Evolutionary conservation across 2,329 filamentous ascomycete species (phyloP), one percentile per base, ranked within the genome.

Genomic region (Aspergillus puulaauensis): DNA sequence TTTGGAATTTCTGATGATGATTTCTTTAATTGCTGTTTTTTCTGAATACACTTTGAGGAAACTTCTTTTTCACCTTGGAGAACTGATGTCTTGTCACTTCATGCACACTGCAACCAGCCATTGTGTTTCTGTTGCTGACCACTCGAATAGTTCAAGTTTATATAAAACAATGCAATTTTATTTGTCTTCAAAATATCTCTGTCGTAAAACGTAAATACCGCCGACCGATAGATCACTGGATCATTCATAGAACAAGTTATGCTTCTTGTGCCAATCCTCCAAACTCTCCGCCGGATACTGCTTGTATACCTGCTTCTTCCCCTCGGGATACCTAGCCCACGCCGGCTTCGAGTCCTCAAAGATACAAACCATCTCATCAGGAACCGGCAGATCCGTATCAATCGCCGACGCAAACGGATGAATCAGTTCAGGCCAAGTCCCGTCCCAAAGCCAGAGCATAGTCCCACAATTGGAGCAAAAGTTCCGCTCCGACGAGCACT

Each of bases 11-110:
- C 66, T 39, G 63, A 75, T 86, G 84, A 87, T 86, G 84, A 86
- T 79, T 73, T 78, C 76, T 73, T 77, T 73, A 80, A 80, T 85
- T 80, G 82, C 84, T 86, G 83, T 86, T 82, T 85, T 86, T 81
- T 86, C 76, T 83, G 73, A 83, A 85, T 76, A 70, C 70, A 76
- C 77, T 66, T 82, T 86, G 83, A 84, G 77, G 83, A 86, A 77
- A 82, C 71, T 80, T 41, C 68, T 62, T 49, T 60, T 61, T 57
- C 50, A 59, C 54, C 54, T 48, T 58, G 56, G 56, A 58, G 56
- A 58, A 58, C 56, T 58, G 56, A 58, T 54, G 27, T 33, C 52
- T 35, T 27, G 9, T 43, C 31, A 44, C 14, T 44, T 3, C 23
- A 15, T 57, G 64, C 56, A 59, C 54, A 54, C 43, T 2, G 43